Conservation (phyloP, 2,329 filamentous ascomycete genomes). For the Botrytis elliptica region DNA sequence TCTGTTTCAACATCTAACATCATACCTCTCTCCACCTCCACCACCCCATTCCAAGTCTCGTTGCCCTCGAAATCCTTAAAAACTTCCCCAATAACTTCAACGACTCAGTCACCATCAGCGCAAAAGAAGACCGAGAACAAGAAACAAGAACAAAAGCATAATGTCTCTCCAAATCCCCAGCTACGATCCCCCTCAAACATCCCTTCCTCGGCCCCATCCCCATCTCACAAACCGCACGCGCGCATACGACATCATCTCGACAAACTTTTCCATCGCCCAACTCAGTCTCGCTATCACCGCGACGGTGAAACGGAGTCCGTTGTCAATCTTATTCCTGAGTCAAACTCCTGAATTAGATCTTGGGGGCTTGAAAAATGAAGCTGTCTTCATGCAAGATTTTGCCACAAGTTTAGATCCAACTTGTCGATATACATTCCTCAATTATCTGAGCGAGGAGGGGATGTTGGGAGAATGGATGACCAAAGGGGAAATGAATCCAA, state of each 20-base stretch:
- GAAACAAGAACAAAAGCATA: not conserved
- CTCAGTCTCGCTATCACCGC: slow-evolving; percentile 19
- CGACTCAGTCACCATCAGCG: not conserved
- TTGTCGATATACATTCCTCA: slow-evolving; percentile 18
- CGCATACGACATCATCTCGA: slow-evolving; percentile 15
- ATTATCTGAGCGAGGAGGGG: slow-evolving; percentile 15
- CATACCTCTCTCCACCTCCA: not conserved
- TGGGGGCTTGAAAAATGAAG: not conserved
- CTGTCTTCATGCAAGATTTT: slow-evolving; percentile 15
- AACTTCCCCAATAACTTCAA: not conserved
- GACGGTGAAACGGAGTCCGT: not conserved
- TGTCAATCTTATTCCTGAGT: not conserved
- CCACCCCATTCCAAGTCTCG: not conserved
- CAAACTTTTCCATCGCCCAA: slow-evolving; percentile 5
- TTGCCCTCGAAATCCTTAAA: not conserved
- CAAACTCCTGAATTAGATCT: not conserved
- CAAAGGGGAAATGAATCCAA: slow-evolving; percentile 2
- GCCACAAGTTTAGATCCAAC: slow-evolving; percentile 17
- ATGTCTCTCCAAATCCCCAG: slow-evolving; percentile 19
- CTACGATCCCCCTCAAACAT: not conserved
- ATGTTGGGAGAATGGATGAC: slow-evolving; percentile 14
- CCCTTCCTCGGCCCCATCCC: not conserved
- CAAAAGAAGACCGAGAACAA: not conserved
- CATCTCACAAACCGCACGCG: not conserved
- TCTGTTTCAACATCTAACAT: not conserved